Percentiles rank a stretch among this genome's conserved stretches.
These are phyloP conservation scores for Macrophomina tecta DNA, from an alignment of 2,329 filamentous ascomycete genomes.

Conservation along the genomic window DNA sequence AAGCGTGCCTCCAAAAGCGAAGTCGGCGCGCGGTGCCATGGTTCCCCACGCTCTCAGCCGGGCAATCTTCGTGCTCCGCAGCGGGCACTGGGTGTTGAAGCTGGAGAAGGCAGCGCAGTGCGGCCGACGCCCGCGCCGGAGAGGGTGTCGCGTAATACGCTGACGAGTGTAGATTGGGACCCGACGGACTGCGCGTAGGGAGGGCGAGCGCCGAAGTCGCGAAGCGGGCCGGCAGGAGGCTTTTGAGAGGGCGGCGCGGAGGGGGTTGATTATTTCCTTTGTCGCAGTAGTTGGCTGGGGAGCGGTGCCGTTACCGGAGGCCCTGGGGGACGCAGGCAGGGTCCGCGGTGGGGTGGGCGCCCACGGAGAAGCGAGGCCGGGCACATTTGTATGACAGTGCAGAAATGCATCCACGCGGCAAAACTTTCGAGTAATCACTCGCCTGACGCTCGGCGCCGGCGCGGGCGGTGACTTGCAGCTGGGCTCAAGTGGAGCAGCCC, in stretches of 20 bases:
- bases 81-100: slow-evolving; percentile 17
- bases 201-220: slow-evolving; percentile 18
- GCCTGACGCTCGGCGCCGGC: slow-evolving; percentile 25
- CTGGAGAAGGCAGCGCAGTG: slow-evolving; percentile 8
- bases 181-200: slow-evolving; percentile 50
- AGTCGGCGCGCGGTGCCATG: slow-evolving; percentile 3
- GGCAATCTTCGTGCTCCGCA: slow-evolving; percentile 21
- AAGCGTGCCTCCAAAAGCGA: background rate
- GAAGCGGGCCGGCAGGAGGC: background rate
- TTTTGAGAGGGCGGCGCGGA: background rate
- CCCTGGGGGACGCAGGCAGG: background rate
- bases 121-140: slow-evolving; percentile 18
- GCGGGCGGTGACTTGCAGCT: slow-evolving; percentile 14
- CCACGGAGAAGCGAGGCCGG: slow-evolving; percentile 18
- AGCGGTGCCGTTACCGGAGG: slow-evolving; percentile 25
- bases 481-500: slow-evolving; percentile 6
- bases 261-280: background rate
- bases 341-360: slow-evolving; percentile 19
- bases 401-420: slow-evolving; percentile 19
- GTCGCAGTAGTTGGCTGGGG: slow-evolving; percentile 13
- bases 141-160: slow-evolving; percentile 22
- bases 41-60: slow-evolving; percentile 24
- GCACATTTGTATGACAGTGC: slow-evolving; percentile 24
- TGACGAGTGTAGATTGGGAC: slow-evolving; percentile 49
- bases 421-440: slow-evolving; percentile 21